Base-by-base conservation (phyloP, 2,329 filamentous ascomycete species). In the Blastomyces emzantsi region DNA sequence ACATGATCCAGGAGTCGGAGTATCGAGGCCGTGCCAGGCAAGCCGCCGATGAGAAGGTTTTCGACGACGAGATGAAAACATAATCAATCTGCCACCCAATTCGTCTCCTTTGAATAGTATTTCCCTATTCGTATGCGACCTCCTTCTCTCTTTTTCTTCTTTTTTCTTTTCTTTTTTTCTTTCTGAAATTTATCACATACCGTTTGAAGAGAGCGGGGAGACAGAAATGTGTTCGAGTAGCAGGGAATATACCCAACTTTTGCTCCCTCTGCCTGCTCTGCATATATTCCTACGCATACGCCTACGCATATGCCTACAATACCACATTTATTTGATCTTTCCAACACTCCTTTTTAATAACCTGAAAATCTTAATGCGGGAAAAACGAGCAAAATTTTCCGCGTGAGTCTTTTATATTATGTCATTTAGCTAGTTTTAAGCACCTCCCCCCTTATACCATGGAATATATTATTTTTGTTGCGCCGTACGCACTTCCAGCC, bases 1-100 rank as follows among this genome's bases (percentile, higher is more conserved):
- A 91, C 39, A 70, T 62, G 61, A 43, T 62, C 2, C 7, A 73
- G 1, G 65, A 62, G 11, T 41, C 47, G 17, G 28, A n/a, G 7
- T 62, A 55, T 36, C 52, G 39, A 22, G 61, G 61, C 51, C 36
- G 25, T n/a, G n/a, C 15, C 17, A 22, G 17, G 19, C 1, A 9
- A 33, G 30, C 3, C 22, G n/a, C 9, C 57, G 8, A 47, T 59
- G 39, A 3, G 9, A 60, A 60, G 22, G 28, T 9, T n/a, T 1
- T 60, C 19, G 57, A 60, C 19, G 57, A 28, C 7, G 43, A 60
- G 8, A 9, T 45, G 22, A 59, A 45, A 19, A 17, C 41, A 60
- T 60, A 47, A 60, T n/a, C n/a, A 30, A 30, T 33, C 15, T 33
- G 19, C 7, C 43, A 36, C 33, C 41, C 5, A 9, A 11, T 22